Conservation (phyloP, 1,284 basidiomycete genomes). For the Gymnopus androsaceus region DNA sequence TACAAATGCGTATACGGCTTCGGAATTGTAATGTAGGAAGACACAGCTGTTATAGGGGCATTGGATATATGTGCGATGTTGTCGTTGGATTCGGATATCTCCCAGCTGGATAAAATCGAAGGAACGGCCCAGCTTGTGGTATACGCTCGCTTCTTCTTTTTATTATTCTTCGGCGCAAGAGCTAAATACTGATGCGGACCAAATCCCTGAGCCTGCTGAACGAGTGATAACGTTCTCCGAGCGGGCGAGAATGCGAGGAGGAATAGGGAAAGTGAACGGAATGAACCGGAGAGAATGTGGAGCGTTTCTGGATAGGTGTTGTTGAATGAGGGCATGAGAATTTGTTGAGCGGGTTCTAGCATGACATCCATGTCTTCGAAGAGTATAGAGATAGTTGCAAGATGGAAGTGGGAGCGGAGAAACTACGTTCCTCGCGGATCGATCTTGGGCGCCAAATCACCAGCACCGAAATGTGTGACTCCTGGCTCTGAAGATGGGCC, state of each 20-base stretch:
- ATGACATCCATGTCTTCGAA: slow-evolving; percentile 4
- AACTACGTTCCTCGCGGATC: no score
- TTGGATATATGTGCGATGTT: slow-evolving; percentile 34
- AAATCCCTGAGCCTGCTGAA: slow-evolving; percentile 42
- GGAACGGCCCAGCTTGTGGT: slow-evolving; percentile 50
- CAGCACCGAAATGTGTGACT: no score
- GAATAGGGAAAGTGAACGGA: slow-evolving; percentile 49
- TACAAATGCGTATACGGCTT: slow-evolving; percentile 47
- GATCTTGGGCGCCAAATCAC: no score
- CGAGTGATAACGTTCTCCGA: slow-evolving; percentile 37
- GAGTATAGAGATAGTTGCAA: no score
- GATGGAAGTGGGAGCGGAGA: no score
- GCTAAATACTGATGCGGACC: slow-evolving; percentile 53
- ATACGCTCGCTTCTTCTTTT: no score
- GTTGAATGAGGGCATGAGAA: slow-evolving; percentile 11
- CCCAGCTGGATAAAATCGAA: slow-evolving; percentile 45
- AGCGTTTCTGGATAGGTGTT: slow-evolving; percentile 18
- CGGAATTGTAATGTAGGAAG: slow-evolving; percentile 49
- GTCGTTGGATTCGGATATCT: slow-evolving; percentile 34
- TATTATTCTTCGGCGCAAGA: no score
- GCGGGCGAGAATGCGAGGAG: slow-evolving; percentile 47
- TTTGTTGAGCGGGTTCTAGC: neutral
- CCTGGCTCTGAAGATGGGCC: no score
- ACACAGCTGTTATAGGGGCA: slow-evolving; percentile 49
- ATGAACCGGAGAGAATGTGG: slow-evolving; percentile 48